Evolutionary conservation across 2,329 filamentous ascomycete species (phyloP).

Genomic region (Ambrosiella beaveri): DNA sequence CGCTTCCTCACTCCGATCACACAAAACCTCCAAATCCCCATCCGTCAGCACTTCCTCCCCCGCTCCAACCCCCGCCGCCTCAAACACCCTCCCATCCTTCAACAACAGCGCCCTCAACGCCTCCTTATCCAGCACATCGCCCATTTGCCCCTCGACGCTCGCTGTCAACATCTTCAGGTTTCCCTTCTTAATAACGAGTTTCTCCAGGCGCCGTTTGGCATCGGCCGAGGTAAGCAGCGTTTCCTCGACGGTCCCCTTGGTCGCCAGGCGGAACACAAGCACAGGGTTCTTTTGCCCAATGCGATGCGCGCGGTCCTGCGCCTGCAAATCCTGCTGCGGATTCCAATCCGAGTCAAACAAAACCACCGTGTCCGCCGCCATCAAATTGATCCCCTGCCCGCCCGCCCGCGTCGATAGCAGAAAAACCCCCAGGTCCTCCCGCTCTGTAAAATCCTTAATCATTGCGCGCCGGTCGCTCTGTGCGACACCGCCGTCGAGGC

Average conservation of each 20-base stretch:
- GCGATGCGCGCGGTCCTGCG: conserved; percentile 84
- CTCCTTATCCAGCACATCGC: conserved; percentile 41
- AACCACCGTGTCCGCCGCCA: conserved; percentile 79
- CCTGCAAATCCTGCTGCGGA: conserved; percentile 89
- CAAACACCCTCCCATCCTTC: conserved; percentile 53
- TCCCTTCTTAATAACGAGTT: conserved; percentile 89
- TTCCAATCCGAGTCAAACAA: conserved; percentile 86
- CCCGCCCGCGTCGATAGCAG: conserved; percentile 80
- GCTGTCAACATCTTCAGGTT: conserved; percentile 56
- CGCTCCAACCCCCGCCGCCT: conserved; percentile 26
- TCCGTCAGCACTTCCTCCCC: conserved; percentile 51
- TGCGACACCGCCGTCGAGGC: conserved; percentile 76
- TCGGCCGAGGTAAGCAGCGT: conserved; percentile 73
- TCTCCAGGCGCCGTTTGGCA: conserved; percentile 79
- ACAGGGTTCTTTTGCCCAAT: conserved; percentile 89
- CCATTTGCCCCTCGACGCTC: conserved; percentile 34
- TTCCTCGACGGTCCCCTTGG: conserved; percentile 83
- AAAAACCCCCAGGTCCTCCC: conserved; percentile 55
- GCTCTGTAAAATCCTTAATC: conserved; percentile 55
- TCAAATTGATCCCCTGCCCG: conserved; percentile 88
- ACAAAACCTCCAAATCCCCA: conserved; percentile 58
- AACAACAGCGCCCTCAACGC: conserved; percentile 44
- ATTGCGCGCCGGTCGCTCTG: conserved; percentile 54
- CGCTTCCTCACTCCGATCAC: conserved; percentile 52
- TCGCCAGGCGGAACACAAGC: conserved; percentile 83